phyloP scores from a whole-genome alignment of 352 stramenopile species.

The Phytophthora pini region DNA sequence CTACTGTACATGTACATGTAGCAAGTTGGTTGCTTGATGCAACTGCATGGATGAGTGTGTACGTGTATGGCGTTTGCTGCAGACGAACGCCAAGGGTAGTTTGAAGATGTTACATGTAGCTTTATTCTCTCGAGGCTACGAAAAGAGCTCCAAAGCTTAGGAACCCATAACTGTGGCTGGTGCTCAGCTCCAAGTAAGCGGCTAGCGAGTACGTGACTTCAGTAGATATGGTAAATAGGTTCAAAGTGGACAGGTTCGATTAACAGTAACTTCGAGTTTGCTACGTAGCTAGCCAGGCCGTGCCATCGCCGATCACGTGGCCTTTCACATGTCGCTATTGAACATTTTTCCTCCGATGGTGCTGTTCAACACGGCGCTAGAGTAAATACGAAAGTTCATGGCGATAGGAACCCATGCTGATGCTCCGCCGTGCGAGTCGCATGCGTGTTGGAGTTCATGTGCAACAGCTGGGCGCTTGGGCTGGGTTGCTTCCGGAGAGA shows the following conservation, averaged over 20 bases:
- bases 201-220: no score
- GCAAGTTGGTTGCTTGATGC: neutral
- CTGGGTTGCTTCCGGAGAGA: constrained; percentile 35
- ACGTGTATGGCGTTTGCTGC: neutral
- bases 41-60: constrained; percentile 2
- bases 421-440: constrained; percentile 13
- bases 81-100: neutral
- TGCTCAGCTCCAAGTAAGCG: neutral
- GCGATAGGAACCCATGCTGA: constrained; percentile 11
- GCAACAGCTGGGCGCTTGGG: constrained; percentile 31
- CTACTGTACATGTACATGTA: neutral
- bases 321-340: constrained; percentile 33
- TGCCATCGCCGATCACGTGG: constrained; percentile 31
- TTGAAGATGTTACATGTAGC: no score
- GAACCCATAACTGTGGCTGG: neutral
- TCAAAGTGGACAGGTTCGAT: constrained; percentile 35
- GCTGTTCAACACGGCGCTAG: constrained; percentile 6
- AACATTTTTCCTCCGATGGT: constrained; percentile 22
- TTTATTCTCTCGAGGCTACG: no score
- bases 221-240: constrained; percentile 1
- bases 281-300: constrained; percentile 17
- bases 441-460: constrained; percentile 27
- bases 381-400: constrained; percentile 17
- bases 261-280: constrained; percentile 22
- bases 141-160: no score